Evolutionary conservation across 768 basidiomycete species (phyloP).

Genomic region (Russula ochroleuca): DNA sequence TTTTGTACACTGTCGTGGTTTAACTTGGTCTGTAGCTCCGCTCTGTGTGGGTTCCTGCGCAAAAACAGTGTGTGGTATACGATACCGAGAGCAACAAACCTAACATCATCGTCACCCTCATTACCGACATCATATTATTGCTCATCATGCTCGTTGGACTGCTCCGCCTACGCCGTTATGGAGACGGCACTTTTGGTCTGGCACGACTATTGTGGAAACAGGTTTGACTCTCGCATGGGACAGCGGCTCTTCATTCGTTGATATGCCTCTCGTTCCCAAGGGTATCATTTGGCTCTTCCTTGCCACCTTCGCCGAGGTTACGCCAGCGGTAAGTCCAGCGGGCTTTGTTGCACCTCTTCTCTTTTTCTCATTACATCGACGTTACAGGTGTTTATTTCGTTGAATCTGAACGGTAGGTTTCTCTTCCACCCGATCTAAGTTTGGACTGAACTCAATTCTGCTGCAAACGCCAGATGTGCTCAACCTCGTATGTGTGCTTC

Average conservation of each 20-base stretch:
- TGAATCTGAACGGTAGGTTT: neutral
- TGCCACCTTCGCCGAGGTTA: neutral
- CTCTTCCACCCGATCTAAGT: neutral
- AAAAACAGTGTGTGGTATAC: neutral
- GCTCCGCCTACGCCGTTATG: neutral
- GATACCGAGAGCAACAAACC: neutral
- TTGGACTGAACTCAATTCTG: neutral
- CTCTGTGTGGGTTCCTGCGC: neutral
- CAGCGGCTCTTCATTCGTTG: neutral
- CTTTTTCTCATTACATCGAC: neutral
- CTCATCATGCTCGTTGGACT: neutral
- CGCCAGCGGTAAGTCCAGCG: neutral
- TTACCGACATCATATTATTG: neutral
- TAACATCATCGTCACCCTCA: neutral
- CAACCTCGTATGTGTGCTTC: neutral
- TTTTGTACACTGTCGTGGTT: neutral
- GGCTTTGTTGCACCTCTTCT: neutral
- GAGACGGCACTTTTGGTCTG: neutral
- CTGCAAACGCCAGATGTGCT: neutral
- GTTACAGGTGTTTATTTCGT: neutral
- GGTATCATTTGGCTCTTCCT: neutral
- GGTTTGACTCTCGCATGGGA: neutral
- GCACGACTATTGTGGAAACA: neutral
- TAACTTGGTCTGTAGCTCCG: neutral
- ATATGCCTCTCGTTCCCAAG: neutral